Evolutionary conservation across 768 basidiomycete species (phyloP), one percentile per base, ranked within the genome.

Genomic region (Dictyophora rubrovolvata): DNA sequence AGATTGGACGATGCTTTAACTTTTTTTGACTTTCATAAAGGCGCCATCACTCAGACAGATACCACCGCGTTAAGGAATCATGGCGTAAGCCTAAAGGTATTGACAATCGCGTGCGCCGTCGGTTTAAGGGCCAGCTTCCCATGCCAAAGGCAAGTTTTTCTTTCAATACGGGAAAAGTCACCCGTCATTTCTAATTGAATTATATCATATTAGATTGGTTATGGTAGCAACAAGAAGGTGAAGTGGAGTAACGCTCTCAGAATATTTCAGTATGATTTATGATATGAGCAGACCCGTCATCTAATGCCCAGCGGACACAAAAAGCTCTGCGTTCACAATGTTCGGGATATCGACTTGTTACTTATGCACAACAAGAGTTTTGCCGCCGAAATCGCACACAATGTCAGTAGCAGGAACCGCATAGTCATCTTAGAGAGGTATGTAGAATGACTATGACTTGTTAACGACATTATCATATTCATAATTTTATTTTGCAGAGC

Each of bases 51-150:
- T 95, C 93, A 53, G 95, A 98, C 78, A 89, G 95, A 71, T 98
- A 96, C 80, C 84, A 90, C 73, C 77, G 87, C 65, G 93, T 98
- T 66, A 95, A 95, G 82, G 93, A 96, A 79, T 80, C 90, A 80
- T 99, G 96, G 96, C 83, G 96, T 74, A 99, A 99, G 80, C 96
- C 96, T 66, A 99, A 98, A 85, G 96, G 95, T 91, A 98, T 97
- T 68, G 95, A 98, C 73, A 98, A 98, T 85, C 85, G 94, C 69
- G 94, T 96, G 68, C 81, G 93, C 72, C 84, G 90, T 66, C 85
- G 89, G 69, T 93, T 92, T 81, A 96, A 93, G 80, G 95, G 95
- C 57, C 93, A 95, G 73, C 81, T 83, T 60, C 81, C 93, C 64
- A 97, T 98, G 95, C 94, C 94, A 71, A 94, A 93, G 82, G 93